Conservation (phyloP, 345 rosid species). For the Reutealis trisperma region DNA sequence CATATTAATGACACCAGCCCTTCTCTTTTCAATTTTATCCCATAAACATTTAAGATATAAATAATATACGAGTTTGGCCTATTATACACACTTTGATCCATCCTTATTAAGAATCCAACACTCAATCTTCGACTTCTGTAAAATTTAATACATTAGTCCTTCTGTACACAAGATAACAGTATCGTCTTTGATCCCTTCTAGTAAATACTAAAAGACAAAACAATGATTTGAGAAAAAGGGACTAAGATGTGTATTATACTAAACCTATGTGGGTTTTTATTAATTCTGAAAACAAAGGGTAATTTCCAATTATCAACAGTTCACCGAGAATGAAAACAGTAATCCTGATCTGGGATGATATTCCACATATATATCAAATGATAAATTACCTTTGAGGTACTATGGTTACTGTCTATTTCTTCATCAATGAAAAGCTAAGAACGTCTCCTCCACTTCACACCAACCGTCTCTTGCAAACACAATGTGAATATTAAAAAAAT, state of each 20-base stretch:
- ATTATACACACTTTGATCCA: not conserved
- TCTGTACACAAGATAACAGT: not conserved
- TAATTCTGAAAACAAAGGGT: not conserved
- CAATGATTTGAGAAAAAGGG: not conserved
- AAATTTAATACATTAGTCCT: not conserved
- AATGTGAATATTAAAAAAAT: conserved; percentile 57
- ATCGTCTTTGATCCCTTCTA: too few species aligned
- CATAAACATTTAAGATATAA: not conserved
- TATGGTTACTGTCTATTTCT: conserved; percentile 58
- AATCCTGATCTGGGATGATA: conserved; percentile 26
- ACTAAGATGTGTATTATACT: not conserved
- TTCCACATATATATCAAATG: conserved; percentile 35
- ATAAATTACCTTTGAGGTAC: conserved; percentile 63
- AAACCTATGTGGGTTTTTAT: not conserved
- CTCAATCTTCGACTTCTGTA: not conserved
- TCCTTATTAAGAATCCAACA: not conserved
- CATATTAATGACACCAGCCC: not conserved
- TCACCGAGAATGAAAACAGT: conserved; percentile 16
- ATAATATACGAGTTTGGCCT: not conserved
- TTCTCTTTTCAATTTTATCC: not conserved
- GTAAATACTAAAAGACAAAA: too few species aligned
- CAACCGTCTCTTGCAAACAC: conserved; percentile 92
- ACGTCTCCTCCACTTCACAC: conserved; percentile 76
- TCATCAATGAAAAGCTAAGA: conserved; percentile 74
- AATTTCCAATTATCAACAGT: not conserved